phyloP scores from a whole-genome alignment of 208 protist species.

The Trypanosoma scelopori region DNA sequence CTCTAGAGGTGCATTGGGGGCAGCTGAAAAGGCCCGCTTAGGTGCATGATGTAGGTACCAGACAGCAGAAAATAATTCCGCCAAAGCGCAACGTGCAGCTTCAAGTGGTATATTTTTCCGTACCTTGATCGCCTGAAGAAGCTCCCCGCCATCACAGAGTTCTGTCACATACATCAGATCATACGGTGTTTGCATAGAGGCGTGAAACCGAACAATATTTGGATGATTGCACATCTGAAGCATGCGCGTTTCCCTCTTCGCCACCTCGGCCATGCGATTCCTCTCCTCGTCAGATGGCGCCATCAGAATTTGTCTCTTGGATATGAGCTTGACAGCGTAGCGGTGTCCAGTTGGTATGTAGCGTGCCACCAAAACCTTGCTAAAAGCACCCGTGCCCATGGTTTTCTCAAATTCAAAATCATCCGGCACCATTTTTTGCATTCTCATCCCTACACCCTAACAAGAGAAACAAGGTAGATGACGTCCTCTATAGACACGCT shows the following conservation, averaged over 20 bases:
- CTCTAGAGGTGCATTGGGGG: slow-evolving; percentile 41
- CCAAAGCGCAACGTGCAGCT: slow-evolving; percentile 78
- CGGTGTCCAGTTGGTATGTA: slow-evolving; percentile 60
- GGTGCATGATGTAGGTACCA: slow-evolving; percentile 94
- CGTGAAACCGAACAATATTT: slow-evolving; percentile 84
- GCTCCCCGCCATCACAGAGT: slow-evolving; percentile 84
- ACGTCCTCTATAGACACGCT: neutral
- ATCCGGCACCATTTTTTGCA: slow-evolving; percentile 46
- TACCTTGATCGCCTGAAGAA: slow-evolving; percentile 63
- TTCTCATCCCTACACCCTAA: slow-evolving; percentile 9
- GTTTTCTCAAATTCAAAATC: slow-evolving; percentile 79
- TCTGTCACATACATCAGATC: slow-evolving; percentile 88
- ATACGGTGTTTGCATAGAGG: slow-evolving; percentile 79
- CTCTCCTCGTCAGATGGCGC: slow-evolving; percentile 84
- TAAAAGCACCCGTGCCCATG: slow-evolving; percentile 84
- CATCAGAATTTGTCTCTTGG: slow-evolving; percentile 81
- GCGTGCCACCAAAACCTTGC: slow-evolving; percentile 80
- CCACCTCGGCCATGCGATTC: slow-evolving; percentile 82
- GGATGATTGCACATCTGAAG: slow-evolving; percentile 88
- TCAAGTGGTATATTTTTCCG: slow-evolving; percentile 76
- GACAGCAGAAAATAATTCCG: slow-evolving; percentile 94
- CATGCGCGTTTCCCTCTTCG: slow-evolving; percentile 79
- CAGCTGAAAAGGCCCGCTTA: slow-evolving; percentile 38
- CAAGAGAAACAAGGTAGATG: slow-evolving; percentile 4
- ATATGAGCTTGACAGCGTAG: slow-evolving; percentile 87